Conservation (phyloP, 78 protist genomes). For the Dictyostelium brefeldianum region DNA sequence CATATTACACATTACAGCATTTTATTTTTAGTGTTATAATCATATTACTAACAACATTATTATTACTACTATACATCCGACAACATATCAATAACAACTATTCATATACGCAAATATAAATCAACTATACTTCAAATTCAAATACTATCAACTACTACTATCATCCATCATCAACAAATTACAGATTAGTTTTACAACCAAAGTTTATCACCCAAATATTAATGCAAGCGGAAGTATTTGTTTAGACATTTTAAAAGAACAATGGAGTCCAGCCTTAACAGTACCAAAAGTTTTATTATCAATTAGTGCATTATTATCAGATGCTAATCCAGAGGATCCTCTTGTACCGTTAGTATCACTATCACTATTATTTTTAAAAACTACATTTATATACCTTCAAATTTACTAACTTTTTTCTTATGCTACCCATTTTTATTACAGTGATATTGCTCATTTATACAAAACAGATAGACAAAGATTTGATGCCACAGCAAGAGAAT, state of each 20-base stretch:
- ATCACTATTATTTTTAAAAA: background rate
- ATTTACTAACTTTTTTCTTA: background rate
- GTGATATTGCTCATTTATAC: slow-evolving; percentile 55
- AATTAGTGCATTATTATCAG: slow-evolving; percentile 93
- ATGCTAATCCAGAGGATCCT: slow-evolving; percentile 98
- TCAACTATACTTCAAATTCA: background rate
- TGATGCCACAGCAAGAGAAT: slow-evolving; percentile 80
- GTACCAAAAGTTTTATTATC: slow-evolving; percentile 94
- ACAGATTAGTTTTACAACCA: slow-evolving; percentile 92
- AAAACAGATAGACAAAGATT: slow-evolving; percentile 85
- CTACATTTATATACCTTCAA: background rate
- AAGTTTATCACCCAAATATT: slow-evolving; percentile 98
- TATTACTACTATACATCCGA: background rate
- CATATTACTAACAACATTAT: background rate
- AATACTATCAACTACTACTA: too few species aligned
- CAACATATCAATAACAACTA: background rate
- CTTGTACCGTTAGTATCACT: slow-evolving; percentile 96
- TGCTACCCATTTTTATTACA: background rate
- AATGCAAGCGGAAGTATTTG: slow-evolving; percentile 98
- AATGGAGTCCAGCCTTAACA: slow-evolving; percentile 99
- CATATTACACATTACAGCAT: background rate
- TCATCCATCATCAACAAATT: background rate
- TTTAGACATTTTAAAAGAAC: slow-evolving; percentile 96
- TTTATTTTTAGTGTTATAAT: too few species aligned
- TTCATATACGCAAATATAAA: background rate